Conservation (phyloP, 208 protist genomes). For the Paratrypanosoma confusum region DNA sequence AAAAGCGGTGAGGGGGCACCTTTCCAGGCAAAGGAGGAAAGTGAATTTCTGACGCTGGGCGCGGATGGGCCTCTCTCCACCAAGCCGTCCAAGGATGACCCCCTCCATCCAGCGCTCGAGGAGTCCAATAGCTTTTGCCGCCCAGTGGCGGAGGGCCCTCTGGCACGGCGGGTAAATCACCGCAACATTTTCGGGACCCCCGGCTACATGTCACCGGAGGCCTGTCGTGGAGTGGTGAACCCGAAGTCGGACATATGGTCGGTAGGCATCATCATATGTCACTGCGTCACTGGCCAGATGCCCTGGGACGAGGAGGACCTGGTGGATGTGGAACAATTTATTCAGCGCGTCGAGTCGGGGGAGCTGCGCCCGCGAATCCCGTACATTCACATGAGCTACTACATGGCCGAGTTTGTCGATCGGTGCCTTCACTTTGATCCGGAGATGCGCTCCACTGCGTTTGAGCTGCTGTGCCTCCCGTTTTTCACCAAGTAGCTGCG, state of each 20-base stretch:
- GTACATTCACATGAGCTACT: slow-evolving; percentile 16
- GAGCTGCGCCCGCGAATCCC: slow-evolving; percentile 14
- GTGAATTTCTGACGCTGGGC: too few species aligned
- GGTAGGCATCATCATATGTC: slow-evolving; percentile 56
- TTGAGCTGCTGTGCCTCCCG: slow-evolving; percentile 29
- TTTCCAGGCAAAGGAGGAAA: too few species aligned
- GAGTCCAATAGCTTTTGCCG: too few species aligned
- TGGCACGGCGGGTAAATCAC: too few species aligned
- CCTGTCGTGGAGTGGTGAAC: slow-evolving; percentile 41
- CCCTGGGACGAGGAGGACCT: slow-evolving; percentile 37
- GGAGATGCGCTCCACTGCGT: slow-evolving; percentile 19
- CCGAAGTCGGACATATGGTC: slow-evolving; percentile 69
- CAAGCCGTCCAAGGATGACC: too few species aligned
- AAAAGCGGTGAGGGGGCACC: too few species aligned
- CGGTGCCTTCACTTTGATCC: slow-evolving; percentile 22
- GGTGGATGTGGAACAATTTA: slow-evolving; percentile 26
- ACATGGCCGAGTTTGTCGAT: slow-evolving; percentile 27
- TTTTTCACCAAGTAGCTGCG: slow-evolving; percentile 25
- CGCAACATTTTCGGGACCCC: slow-evolving; percentile 60
- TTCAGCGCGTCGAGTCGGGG: slow-evolving; percentile 19
- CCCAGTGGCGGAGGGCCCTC: too few species aligned
- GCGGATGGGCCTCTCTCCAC: too few species aligned
- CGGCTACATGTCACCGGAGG: slow-evolving; percentile 73
- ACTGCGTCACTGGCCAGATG: slow-evolving; percentile 45
- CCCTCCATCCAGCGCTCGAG: too few species aligned